Conservation (phyloP, 495 filamentous ascomycete species). For the Opeltia flavorubescens region DNA sequence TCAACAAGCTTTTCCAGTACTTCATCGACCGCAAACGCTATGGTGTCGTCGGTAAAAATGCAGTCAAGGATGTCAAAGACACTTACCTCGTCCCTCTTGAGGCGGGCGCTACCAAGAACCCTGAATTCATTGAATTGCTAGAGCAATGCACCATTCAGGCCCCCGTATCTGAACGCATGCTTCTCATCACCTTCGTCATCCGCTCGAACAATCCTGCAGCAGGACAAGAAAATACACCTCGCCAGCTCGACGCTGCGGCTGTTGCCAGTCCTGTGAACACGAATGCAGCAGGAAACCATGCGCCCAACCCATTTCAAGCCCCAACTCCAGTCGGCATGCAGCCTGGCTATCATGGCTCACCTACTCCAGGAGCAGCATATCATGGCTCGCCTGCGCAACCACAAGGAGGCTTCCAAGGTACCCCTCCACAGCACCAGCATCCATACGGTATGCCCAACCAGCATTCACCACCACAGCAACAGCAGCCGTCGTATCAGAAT, state of each 20-base stretch:
- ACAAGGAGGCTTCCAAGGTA: slow-evolving; percentile 20
- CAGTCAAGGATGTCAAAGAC: slow-evolving; percentile 53
- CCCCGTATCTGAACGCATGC: slow-evolving; percentile 48
- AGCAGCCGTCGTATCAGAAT: slow-evolving; percentile 18
- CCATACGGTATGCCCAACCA: slow-evolving; percentile 10
- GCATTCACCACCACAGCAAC: slow-evolving; percentile 19
- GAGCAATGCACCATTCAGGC: slow-evolving; percentile 58
- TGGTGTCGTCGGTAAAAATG: slow-evolving; percentile 63
- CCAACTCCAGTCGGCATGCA: slow-evolving; percentile 8
- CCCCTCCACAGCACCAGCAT: slow-evolving; percentile 23
- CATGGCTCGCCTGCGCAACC: slow-evolving; percentile 7
- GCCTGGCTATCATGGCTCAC: slow-evolving; percentile 15
- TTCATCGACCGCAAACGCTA: slow-evolving; percentile 64
- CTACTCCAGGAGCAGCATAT: slow-evolving; percentile 1
- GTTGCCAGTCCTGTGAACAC: slow-evolving; percentile 33
- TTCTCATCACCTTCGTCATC: slow-evolving; percentile 67
- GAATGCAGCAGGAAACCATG: slow-evolving; percentile 24
- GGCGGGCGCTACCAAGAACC: slow-evolving; percentile 39
- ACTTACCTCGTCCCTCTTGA: slow-evolving; percentile 68
- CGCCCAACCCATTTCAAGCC: slow-evolving; percentile 17
- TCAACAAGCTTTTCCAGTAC: slow-evolving; percentile 63
- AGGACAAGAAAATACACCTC: slow-evolving; percentile 25
- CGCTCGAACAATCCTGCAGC: slow-evolving; percentile 37
- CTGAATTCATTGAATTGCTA: slow-evolving; percentile 65
- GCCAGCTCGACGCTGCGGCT: slow-evolving; percentile 21